Evolutionary conservation across 108 stramenopile genomes (phyloP), one percentile per base, ranked within the genome.

Genomic region (Pseudonitzschia pungens): DNA sequence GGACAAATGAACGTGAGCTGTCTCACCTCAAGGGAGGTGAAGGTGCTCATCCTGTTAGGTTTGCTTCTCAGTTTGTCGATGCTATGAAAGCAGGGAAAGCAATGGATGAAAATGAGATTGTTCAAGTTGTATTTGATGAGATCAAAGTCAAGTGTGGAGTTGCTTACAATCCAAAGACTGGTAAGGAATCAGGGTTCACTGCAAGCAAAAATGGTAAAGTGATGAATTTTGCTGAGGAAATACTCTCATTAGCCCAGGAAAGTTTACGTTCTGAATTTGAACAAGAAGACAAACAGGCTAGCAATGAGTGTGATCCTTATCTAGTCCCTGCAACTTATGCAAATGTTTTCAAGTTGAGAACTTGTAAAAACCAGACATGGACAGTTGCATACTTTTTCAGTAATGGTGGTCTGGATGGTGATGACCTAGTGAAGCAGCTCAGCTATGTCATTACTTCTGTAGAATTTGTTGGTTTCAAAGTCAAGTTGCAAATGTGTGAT

Each of bases 351-450:
- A 55, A 26, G 54, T 20, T 55, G 8, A 55, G 54, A 55, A 55
- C 54, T 11, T 55, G 16, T 18, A 26, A 26, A 9, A 1, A 55
- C 26, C 54, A 55, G 0, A 55, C 54, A 55, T 55, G 54, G 54
- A 55, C 21, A 18, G 54, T 55, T 55, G 54, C 54, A 55, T 55
- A 55, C 20, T 55, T 55, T 55, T 55, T 0, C 54, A 55, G 20
- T 18, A 26, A 18, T 55, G 54, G 1, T 26, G 26, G 54, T 26
- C 26, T 55, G 18, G 54, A 55, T 55, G 54, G 54, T 0, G 54
- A 55, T 55, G 54, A 55, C 20, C 21, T 55, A 18, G 54, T 55
- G 26, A 55, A 55, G 26, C 54, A 55, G 18, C 20, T 55, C 7
- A 0, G 11, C 15, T 9, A 26, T 21, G 54, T 55, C 26, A 55